These are phyloP conservation scores for Talaromyces thailandensis DNA, from an alignment of 495 filamentous ascomycete genomes.

Conservation along the genomic window DNA sequence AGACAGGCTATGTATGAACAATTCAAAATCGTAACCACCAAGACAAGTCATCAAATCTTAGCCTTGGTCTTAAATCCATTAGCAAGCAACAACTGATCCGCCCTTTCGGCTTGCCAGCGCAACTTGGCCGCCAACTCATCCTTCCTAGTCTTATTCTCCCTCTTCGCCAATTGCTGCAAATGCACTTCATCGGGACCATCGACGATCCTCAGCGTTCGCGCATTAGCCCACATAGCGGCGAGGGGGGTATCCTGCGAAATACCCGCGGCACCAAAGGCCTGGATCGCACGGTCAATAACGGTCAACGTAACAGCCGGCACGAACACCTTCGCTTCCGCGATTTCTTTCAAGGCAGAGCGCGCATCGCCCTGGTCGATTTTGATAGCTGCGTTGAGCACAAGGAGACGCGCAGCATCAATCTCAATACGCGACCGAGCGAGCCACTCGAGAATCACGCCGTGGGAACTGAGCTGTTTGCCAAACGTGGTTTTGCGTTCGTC, in stretches of 20 bases:
- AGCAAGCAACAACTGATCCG: slow-evolving; percentile 55
- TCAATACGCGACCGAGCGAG: slow-evolving; percentile 83
- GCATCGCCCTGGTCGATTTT: slow-evolving; percentile 79
- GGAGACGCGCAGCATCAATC: slow-evolving; percentile 76
- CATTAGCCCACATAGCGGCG: slow-evolving; percentile 76
- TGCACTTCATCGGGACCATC: slow-evolving; percentile 95
- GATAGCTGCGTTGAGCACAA: slow-evolving; percentile 84
- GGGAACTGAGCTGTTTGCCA: slow-evolving; percentile 66
- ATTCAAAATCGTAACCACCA: neutral
- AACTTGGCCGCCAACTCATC: slow-evolving; percentile 54
- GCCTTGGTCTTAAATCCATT: slow-evolving; percentile 44
- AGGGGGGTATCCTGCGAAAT: slow-evolving; percentile 87
- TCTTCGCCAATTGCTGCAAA: slow-evolving; percentile 77
- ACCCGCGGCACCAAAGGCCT: slow-evolving; percentile 77
- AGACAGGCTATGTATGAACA: neutral
- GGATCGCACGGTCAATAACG: slow-evolving; percentile 81
- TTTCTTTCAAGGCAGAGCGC: slow-evolving; percentile 73
- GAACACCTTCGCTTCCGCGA: slow-evolving; percentile 80
- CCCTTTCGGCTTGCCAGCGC: slow-evolving; percentile 52
- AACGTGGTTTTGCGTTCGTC: slow-evolving; percentile 81
- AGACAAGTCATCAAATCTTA: slow-evolving; percentile 19
- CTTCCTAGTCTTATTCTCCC: slow-evolving; percentile 66
- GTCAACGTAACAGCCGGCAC: slow-evolving; percentile 67
- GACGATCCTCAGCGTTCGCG: slow-evolving; percentile 73
- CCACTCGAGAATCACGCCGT: slow-evolving; percentile 92